Percentiles rank a stretch among this genome's conserved stretches.
These are phyloP conservation scores for Alternaria solani DNA, from an alignment of 2,329 filamentous ascomycete species.

Conservation along the genomic window DNA sequence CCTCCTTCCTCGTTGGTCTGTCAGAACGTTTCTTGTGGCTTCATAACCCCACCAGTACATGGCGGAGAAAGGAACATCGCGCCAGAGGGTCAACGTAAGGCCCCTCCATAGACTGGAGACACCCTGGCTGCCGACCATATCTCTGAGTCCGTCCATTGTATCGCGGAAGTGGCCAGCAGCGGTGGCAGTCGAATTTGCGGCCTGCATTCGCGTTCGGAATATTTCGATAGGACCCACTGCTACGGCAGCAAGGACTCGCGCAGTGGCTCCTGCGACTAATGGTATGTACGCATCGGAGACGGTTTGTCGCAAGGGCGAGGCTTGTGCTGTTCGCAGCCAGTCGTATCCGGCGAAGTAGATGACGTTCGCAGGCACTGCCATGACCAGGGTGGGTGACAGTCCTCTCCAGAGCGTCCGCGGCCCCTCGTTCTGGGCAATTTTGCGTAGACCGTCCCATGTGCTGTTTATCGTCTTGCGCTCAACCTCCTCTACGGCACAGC, in stretches of 20 bases:
- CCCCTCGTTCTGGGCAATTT: slow-evolving; percentile 95
- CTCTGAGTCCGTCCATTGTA: slow-evolving; percentile 76
- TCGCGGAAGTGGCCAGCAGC: slow-evolving; percentile 75
- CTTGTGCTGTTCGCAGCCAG: slow-evolving; percentile 79
- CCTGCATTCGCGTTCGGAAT: slow-evolving; percentile 91
- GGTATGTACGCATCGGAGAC: slow-evolving; percentile 74
- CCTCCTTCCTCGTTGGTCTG: slow-evolving; percentile 69
- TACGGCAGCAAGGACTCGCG: slow-evolving; percentile 80
- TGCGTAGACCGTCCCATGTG: slow-evolving; percentile 88
- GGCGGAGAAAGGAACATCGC: slow-evolving; percentile 95
- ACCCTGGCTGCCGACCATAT: slow-evolving; percentile 80
- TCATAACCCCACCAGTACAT: slow-evolving; percentile 99
- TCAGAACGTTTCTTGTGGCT: slow-evolving; percentile 74
- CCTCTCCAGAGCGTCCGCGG: slow-evolving; percentile 88
- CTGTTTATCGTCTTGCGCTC: slow-evolving; percentile 86
- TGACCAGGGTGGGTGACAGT: slow-evolving; percentile 89
- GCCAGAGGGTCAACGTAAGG: slow-evolving; percentile 88
- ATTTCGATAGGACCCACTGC: slow-evolving; percentile 92
- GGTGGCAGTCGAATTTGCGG: slow-evolving; percentile 60
- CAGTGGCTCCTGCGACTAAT: slow-evolving; percentile 78
- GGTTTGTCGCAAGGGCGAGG: slow-evolving; percentile 72
- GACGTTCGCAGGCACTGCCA: slow-evolving; percentile 94
- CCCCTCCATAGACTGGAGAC: slow-evolving; percentile 89
- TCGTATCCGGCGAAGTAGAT: slow-evolving; percentile 99
- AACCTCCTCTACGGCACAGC: slow-evolving; percentile 88